A percentile compares a stretch with the other conserved stretches of the same genome.
Evolutionary conservation across 1,284 basidiomycete species (phyloP).

Genomic region (Lentinula novae-zelandiae): DNA sequence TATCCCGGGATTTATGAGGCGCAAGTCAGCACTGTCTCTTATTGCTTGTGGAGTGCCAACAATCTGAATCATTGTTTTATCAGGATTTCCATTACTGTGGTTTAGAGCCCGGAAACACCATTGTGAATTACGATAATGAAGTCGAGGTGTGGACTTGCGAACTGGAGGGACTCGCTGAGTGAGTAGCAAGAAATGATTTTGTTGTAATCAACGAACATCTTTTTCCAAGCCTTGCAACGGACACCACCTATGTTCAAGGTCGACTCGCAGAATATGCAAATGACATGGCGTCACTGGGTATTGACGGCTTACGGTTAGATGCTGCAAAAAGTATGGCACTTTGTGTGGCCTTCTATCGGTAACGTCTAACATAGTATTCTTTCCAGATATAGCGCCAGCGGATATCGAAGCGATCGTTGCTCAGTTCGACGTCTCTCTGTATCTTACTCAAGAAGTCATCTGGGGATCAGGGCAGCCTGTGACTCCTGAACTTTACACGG

Average conservation of each 20-base stretch:
- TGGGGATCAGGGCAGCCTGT: slow-evolving; percentile 50
- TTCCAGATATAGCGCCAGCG: slow-evolving; percentile 45
- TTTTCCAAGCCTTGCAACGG: slow-evolving; percentile 47
- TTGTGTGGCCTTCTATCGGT: background rate
- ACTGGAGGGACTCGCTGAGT: slow-evolving; percentile 57
- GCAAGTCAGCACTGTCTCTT: slow-evolving; percentile 23
- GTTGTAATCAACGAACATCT: background rate
- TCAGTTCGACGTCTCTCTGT: slow-evolving; percentile 38
- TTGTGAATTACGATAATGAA: slow-evolving; percentile 50
- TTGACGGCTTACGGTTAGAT: slow-evolving; percentile 64
- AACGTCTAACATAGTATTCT: background rate
- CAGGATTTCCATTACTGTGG: slow-evolving; percentile 67
- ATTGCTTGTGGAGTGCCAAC: background rate
- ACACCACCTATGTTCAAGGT: slow-evolving; percentile 53
- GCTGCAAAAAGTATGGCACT: slow-evolving; percentile 54
- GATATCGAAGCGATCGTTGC: slow-evolving; percentile 54
- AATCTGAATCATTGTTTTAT: background rate
- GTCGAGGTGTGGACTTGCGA: slow-evolving; percentile 60
- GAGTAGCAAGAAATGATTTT: slow-evolving; percentile 17
- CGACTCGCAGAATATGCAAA: slow-evolving; percentile 56
- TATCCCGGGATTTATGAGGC: slow-evolving; percentile 54
- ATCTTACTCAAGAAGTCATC: slow-evolving; percentile 62
- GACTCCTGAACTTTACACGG: slow-evolving; percentile 50
- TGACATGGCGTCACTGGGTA: slow-evolving; percentile 57
- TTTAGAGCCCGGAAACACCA: slow-evolving; percentile 46